Conservation (phyloP, 1,284 basidiomycete genomes). For the Cutaneotrichosporon curvatum region DNA sequence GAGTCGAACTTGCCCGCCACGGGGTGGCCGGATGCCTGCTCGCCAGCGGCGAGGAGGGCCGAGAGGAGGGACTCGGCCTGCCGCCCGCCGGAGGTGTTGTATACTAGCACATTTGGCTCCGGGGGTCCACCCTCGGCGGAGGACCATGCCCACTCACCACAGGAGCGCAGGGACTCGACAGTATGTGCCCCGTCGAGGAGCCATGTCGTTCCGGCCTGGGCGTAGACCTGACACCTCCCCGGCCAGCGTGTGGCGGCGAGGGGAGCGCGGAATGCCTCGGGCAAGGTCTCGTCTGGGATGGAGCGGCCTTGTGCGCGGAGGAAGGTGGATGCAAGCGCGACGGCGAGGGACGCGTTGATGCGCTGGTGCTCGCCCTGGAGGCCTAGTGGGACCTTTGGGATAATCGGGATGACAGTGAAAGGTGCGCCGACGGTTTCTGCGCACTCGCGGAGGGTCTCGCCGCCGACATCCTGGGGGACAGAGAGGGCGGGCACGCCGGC, state of each 20-base stretch:
- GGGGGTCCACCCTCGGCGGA: neutral
- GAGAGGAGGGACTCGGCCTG: slow-evolving; percentile 67
- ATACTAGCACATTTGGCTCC: slow-evolving; percentile 62
- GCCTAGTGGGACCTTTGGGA: slow-evolving; percentile 52
- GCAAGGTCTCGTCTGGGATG: slow-evolving; percentile 45
- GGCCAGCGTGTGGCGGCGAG: slow-evolving; percentile 78
- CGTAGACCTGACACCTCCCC: slow-evolving; percentile 88
- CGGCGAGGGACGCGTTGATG: slow-evolving; percentile 82
- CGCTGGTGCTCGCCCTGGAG: slow-evolving; percentile 83
- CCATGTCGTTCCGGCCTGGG: slow-evolving; percentile 56
- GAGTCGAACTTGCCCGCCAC: slow-evolving; percentile 60
- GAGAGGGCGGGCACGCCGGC: slow-evolving; percentile 76
- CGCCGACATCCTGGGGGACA: slow-evolving; percentile 64
- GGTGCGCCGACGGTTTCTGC: slow-evolving; percentile 60
- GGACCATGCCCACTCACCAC: slow-evolving; percentile 64
- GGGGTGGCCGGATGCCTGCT: slow-evolving; percentile 32
- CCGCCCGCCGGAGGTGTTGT: slow-evolving; percentile 92
- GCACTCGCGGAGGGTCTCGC: slow-evolving; percentile 57
- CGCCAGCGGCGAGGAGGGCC: slow-evolving; percentile 49
- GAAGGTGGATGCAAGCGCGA: slow-evolving; percentile 67
- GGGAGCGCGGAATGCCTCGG: slow-evolving; percentile 56
- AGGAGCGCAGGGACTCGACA: slow-evolving; percentile 76
- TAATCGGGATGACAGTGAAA: slow-evolving; percentile 31
- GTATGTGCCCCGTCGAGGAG: slow-evolving; percentile 96
- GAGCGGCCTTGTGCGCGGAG: slow-evolving; percentile 48